These are phyloP conservation scores for Nicotiana tomentosiformis DNA, from an alignment of 257 asterid species.

Conservation along the genomic window DNA sequence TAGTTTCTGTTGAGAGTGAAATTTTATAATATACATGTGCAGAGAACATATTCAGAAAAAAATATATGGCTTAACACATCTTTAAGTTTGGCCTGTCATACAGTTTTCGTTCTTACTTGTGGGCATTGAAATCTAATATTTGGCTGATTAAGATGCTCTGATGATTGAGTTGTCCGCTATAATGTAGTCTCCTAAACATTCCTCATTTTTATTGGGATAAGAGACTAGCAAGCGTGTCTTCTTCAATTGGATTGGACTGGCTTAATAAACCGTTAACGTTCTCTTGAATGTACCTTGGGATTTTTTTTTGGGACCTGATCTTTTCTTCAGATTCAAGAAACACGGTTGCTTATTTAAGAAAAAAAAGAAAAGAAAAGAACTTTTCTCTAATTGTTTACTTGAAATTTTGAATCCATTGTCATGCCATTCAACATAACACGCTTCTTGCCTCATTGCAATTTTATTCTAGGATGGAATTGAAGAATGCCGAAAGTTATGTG, in stretches of 20 bases:
- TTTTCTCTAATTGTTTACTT: not conserved
- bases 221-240: not conserved
- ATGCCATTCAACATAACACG: not conserved
- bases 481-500: conserved; percentile 95
- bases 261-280: not conserved
- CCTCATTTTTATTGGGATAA: not conserved
- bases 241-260: not conserved
- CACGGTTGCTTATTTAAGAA: not conserved
- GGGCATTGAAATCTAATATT: not conserved
- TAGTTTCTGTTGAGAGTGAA: not conserved
- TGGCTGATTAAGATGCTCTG: not conserved
- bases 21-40: not conserved
- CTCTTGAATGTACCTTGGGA: not conserved
- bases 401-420: not conserved
- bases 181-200: not conserved
- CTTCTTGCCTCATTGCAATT: not conserved
- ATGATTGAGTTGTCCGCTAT: not conserved
- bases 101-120: not conserved
- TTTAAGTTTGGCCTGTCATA: not conserved
- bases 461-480: conserved; percentile 84
- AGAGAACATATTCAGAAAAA: not conserved
- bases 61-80: not conserved
- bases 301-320: not conserved
- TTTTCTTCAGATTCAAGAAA: not conserved
- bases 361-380: not conserved